Percentiles rank a stretch among this genome's conserved stretches.
Conservation (phyloP, 139 green algal species). For the Klebsormidium nitens region DNA sequence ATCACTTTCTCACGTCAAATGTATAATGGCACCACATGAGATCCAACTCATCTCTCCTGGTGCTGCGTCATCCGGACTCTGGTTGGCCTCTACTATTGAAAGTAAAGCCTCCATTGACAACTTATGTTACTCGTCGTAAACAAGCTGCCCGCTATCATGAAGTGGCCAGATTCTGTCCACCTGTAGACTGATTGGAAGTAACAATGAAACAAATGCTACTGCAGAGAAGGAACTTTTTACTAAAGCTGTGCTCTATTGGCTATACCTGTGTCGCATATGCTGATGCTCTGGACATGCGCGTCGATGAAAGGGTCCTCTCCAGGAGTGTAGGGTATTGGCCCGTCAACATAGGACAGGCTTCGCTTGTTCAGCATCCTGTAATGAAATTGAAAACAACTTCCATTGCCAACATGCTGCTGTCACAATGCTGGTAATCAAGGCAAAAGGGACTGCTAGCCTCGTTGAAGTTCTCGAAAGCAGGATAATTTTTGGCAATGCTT, state of each 20-base stretch:
- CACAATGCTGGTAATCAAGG: too few relatives aligned
- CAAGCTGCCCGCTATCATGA: too few relatives aligned
- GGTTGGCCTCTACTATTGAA: too few relatives aligned
- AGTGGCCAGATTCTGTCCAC: too few relatives aligned
- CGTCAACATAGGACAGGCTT: background rate
- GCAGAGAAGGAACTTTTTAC: background rate
- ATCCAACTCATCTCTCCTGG: background rate
- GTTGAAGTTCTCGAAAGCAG: background rate
- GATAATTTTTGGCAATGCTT: conserved; percentile 9
- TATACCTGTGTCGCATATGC: conserved; percentile 17
- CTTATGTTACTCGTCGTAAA: too few relatives aligned
- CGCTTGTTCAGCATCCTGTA: conserved; percentile 9
- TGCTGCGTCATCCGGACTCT: background rate
- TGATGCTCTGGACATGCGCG: conserved; percentile 12
- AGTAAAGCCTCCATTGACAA: too few relatives aligned
- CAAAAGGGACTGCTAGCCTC: background rate
- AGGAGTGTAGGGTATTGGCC: background rate
- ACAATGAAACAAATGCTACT: background rate
- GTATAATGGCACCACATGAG: background rate
- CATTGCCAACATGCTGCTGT: too few relatives aligned
- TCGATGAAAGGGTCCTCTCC: conserved; percentile 17
- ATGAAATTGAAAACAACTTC: background rate
- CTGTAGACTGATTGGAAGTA: background rate
- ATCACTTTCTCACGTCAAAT: background rate
- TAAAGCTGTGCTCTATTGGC: conserved; percentile 10